phyloP scores from a whole-genome alignment of 2,329 filamentous ascomycete genomes.

The Leptographium procerum region DNA sequence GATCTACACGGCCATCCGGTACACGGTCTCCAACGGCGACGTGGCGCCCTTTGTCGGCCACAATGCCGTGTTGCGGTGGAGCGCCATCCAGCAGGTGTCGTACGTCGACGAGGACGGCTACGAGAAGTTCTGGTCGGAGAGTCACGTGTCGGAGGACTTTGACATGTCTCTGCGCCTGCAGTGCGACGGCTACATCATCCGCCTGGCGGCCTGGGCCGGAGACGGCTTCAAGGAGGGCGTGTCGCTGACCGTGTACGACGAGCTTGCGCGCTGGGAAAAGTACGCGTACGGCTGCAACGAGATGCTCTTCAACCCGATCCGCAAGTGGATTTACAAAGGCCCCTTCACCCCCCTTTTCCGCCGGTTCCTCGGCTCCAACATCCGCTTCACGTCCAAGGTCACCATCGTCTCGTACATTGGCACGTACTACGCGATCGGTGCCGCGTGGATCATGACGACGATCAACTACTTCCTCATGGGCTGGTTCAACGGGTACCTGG shows the following conservation, averaged over 20 bases:
- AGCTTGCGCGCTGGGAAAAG: slow-evolving; percentile 77
- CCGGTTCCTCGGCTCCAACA: slow-evolving; percentile 60
- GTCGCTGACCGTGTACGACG: slow-evolving; percentile 74
- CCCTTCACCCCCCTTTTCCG: slow-evolving; percentile 73
- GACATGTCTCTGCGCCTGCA: slow-evolving; percentile 72
- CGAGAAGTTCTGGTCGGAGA: slow-evolving; percentile 74
- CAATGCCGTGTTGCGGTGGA: slow-evolving; percentile 67
- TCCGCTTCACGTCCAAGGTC: slow-evolving; percentile 64
- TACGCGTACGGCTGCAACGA: slow-evolving; percentile 79
- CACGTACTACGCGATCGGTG: slow-evolving; percentile 69
- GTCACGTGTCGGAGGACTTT: slow-evolving; percentile 70
- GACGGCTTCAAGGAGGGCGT: slow-evolving; percentile 78
- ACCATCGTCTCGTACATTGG: slow-evolving; percentile 69
- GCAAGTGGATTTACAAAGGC: slow-evolving; percentile 59
- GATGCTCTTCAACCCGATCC: slow-evolving; percentile 67
- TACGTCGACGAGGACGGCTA: slow-evolving; percentile 60
- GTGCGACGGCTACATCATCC: slow-evolving; percentile 59
- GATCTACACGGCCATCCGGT: slow-evolving; percentile 66
- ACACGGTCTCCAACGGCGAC: slow-evolving; percentile 66
- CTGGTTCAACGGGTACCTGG: slow-evolving; percentile 66
- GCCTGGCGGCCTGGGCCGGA: slow-evolving; percentile 60
- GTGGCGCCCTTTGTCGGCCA: slow-evolving; percentile 74
- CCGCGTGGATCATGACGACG: slow-evolving; percentile 62
- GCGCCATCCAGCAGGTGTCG: slow-evolving; percentile 60
- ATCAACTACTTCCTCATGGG: slow-evolving; percentile 67